Base-by-base conservation (phyloP, 257 asterid species). In the Primulina tabacum region DNA sequence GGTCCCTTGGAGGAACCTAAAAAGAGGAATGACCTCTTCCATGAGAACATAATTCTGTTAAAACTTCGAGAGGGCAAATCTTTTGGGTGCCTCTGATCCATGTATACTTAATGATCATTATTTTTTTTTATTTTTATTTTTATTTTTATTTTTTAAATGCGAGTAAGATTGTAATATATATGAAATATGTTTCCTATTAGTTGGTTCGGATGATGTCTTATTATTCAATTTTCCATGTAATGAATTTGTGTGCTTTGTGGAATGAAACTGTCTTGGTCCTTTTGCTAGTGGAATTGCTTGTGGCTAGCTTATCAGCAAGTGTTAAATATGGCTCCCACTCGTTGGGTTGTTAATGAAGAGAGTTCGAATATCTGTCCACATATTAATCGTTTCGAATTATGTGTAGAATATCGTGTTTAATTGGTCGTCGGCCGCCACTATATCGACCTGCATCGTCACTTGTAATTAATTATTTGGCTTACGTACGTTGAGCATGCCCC, bases 1-100 rank as follows among this genome's bases (percentile, higher is more conserved):
- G 29, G 17, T 24, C 32, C 33, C 67, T 18, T 60, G 69, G 21
- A 50, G 73, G 38, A 34, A 38, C 60, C 53, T 52, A 64, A 11
- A 37, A 60, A 12, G 35, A 68, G 29, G 21, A 58, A 60, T 37
- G 30, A 28, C 28, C 8, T 26, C 57, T 21, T 63, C 33, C 38
- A 12, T 9, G 56, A 50, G 57, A 18, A 10, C 65, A 16, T 43
- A 8, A 50, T 62, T 12, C 32, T 20, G 47, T 68, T 11, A 33
- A 47, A 74, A 29, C 7, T 6, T 50, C 1, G 24, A 17, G 18
- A 52, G 37, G 4, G 67, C 11, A 47, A 20, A 64, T 57, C 24
- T 4, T 68, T 52, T 35, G 53, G 24, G 21, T 57, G 20, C 55
- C 59, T 57, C 14, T 26, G 53, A 64, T 69, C 7, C 2, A 59